Conservation (phyloP, 306 rosid species). For the Casuarina equisetifolia region DNA sequence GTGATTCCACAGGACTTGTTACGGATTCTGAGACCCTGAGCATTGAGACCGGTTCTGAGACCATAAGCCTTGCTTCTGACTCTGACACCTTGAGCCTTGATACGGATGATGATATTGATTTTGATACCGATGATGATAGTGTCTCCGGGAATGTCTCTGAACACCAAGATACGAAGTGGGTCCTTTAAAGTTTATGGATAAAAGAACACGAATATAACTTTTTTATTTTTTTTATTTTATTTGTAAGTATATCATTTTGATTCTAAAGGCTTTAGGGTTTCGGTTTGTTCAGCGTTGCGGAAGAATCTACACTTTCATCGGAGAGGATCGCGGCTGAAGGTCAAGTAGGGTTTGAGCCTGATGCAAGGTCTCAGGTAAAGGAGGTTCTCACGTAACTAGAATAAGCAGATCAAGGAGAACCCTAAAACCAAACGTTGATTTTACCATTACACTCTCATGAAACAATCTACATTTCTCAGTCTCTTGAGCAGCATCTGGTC, state of each 20-base stretch:
- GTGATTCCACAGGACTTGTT: neutral
- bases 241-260: neutral
- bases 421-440: neutral
- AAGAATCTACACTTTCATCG: neutral
- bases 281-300: conserved; percentile 12
- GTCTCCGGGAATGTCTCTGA: neutral
- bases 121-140: neutral
- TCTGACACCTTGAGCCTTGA: neutral
- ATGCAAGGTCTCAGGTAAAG: conserved; percentile 25
- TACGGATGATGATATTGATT: neutral
- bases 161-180: neutral
- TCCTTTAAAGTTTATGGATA: neutral
- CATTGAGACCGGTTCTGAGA: no score
- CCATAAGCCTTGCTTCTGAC: neutral
- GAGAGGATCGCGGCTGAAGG: neutral
- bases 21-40: neutral
- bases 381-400: neutral
- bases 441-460: neutral
- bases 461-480: neutral
- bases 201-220: neutral
- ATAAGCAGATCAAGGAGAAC: neutral
- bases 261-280: conserved; percentile 9
- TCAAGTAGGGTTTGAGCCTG: neutral
- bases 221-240: neutral
- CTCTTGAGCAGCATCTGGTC: neutral